Evolutionary conservation across 208 protist genomes (phyloP).

Genomic region (Porcisia hertigi): DNA sequence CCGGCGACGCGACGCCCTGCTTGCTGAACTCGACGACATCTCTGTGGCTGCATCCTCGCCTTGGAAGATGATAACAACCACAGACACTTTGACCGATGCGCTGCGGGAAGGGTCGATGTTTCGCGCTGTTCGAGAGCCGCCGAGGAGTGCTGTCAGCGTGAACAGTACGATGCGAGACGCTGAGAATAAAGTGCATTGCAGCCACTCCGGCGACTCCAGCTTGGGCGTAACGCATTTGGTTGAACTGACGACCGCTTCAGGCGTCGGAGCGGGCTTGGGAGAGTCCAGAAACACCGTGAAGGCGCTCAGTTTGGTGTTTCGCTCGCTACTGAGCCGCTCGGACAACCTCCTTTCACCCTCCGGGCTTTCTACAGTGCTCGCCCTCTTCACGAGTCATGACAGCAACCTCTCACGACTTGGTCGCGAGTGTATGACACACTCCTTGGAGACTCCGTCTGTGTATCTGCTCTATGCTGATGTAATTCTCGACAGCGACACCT

Average conservation of each 20-base stretch:
- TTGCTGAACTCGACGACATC: neutral
- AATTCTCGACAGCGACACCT: slow-evolving; percentile 36
- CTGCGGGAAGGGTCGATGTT: neutral
- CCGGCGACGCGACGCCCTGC: neutral
- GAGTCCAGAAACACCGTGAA: slow-evolving; percentile 45
- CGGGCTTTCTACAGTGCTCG: slow-evolving; percentile 45
- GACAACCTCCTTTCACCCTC: slow-evolving; percentile 33
- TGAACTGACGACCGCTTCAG: slow-evolving; percentile 3
- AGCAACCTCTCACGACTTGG: slow-evolving; percentile 50
- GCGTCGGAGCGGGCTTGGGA: slow-evolving; percentile 4
- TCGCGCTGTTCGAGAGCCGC: neutral
- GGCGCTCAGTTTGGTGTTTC: slow-evolving; percentile 51
- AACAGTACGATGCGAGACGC: slow-evolving; percentile 5
- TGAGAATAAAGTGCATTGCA: slow-evolving; percentile 1
- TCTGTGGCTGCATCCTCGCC: neutral
- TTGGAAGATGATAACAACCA: neutral
- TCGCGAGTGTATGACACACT: slow-evolving; percentile 52
- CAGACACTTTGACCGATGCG: neutral
- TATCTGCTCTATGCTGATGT: slow-evolving; percentile 58
- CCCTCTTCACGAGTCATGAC: slow-evolving; percentile 48
- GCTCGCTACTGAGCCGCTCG: slow-evolving; percentile 46
- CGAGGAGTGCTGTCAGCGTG: neutral
- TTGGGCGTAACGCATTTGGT: slow-evolving; percentile 20
- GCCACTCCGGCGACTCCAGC: slow-evolving; percentile 20
- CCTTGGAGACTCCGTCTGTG: slow-evolving; percentile 52